phyloP scores from a whole-genome alignment of 129 eudicot genomes.

The Centella asiatica region DNA sequence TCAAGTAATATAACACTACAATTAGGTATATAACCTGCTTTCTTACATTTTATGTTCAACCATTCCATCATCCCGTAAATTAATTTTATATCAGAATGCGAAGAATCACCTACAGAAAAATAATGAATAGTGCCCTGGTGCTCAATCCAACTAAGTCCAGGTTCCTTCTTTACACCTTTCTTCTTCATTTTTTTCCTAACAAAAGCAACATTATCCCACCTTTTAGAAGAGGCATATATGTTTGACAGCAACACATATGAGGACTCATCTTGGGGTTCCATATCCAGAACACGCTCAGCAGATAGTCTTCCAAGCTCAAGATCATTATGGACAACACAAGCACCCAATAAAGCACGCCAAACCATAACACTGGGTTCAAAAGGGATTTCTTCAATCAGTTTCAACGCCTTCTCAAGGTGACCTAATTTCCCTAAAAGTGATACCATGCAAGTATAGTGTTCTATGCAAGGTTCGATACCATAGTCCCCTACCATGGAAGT shows the following conservation, averaged over 20 bases:
- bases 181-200: constrained; percentile 12
- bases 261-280: constrained; percentile 10
- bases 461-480: constrained; percentile 11
- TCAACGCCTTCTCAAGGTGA: constrained; percentile 7
- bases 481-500: background rate
- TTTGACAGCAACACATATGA: constrained; percentile 9
- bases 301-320: constrained; percentile 9
- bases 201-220: constrained; percentile 10
- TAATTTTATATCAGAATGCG: constrained; percentile 7
- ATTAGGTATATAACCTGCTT: constrained; percentile 3
- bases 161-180: constrained; percentile 6
- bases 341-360: constrained; percentile 10
- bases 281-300: constrained; percentile 9
- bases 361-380: constrained; percentile 8
- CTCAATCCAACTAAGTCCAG: constrained; percentile 10
- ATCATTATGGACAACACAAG: constrained; percentile 14
- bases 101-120: constrained; percentile 8
- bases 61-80: constrained; percentile 10
- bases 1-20: constrained; percentile 7
- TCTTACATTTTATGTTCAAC: background rate
- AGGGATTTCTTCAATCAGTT: constrained; percentile 8
- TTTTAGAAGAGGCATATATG: constrained; percentile 3
- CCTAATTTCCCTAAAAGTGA: constrained; percentile 11
- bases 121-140: constrained; percentile 7
- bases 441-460: constrained; percentile 12